Evolutionary conservation across 2,329 filamentous ascomycete genomes (phyloP).

Genomic region (Neospermospora avenae): DNA sequence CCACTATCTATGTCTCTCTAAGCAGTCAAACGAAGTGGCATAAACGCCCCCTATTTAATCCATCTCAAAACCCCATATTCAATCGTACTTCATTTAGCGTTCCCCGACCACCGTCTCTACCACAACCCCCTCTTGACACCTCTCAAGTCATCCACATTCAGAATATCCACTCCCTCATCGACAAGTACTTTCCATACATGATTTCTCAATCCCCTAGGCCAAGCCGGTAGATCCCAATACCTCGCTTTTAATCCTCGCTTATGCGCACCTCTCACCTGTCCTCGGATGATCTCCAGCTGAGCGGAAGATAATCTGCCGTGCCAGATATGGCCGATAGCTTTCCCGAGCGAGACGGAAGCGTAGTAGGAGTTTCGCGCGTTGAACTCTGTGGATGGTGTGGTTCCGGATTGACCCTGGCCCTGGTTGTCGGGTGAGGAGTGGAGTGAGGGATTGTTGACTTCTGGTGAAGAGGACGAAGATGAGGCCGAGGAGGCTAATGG

Average conservation of each 20-base stretch:
- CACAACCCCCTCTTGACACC: conserved; percentile 27
- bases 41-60: background rate
- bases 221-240: conserved; percentile 59
- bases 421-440: conserved; percentile 11
- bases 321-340: conserved; percentile 49
- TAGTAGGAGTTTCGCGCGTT: conserved; percentile 61
- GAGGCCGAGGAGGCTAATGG: background rate
- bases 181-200: conserved; percentile 54
- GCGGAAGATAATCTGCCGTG: conserved; percentile 43
- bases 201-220: conserved; percentile 53
- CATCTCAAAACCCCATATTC: background rate
- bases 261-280: conserved; percentile 48
- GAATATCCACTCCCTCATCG: conserved; percentile 54
- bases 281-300: conserved; percentile 44
- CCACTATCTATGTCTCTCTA: background rate
- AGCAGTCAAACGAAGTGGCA: background rate
- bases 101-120: background rate
- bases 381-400: conserved; percentile 38
- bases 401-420: conserved; percentile 45
- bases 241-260: conserved; percentile 51
- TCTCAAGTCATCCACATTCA: conserved; percentile 60
- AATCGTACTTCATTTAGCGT: background rate
- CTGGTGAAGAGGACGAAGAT: background rate
- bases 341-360: conserved; percentile 56
- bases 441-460: background rate